Base-by-base conservation (phyloP, 768 basidiomycete species). In the Rossbeevera mucosa region DNA sequence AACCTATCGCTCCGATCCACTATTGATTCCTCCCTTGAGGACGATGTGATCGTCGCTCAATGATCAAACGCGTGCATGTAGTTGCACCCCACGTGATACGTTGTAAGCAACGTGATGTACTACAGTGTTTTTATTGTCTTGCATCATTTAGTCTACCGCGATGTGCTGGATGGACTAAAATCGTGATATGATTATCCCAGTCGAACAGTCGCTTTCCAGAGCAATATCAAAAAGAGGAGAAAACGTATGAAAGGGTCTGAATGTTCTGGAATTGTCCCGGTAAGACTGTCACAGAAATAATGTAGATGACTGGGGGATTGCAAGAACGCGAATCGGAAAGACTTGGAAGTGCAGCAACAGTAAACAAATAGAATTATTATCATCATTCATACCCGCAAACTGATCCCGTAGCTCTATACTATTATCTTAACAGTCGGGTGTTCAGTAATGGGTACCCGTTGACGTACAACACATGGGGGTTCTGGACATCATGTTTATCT, bases 1-100 rank as follows among this genome's bases (percentile, higher is more conserved):
- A 94, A 60, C 94, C 94, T 7, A 77, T 97, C 49, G 83, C 82
- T 42, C 78, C 88, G 20, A 91, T 91, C 53, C 85, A 84, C 59
- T 91, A 91, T 69, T 88, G 74, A 60, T 45, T 16, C 8, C 42
- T 26, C 38, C 16, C 14, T 20, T 9, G 18, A 20, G 30, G 42
- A 44, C 29, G 45, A 45, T 42, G 30, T 24, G 36, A 28, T 49
- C 42, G 21, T 21, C 22, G 14, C n/a, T 3, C 33, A 20, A 45
- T 30, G 47, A 48, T 20, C 14, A 21, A 14, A 38, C 36, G 18
- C 36, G 18, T 38, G 18, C 36, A 38, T 38, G 11, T 18, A 0
- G 36, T 18, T 38, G 2, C 36, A 38, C 36, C 36, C n/a, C n/a
- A 38, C 36, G 18, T 18, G 18, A 38, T 5, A 38, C 18, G 36